Evolutionary conservation across 768 basidiomycete species (phyloP).

Genomic region (Termitomyces sp.): DNA sequence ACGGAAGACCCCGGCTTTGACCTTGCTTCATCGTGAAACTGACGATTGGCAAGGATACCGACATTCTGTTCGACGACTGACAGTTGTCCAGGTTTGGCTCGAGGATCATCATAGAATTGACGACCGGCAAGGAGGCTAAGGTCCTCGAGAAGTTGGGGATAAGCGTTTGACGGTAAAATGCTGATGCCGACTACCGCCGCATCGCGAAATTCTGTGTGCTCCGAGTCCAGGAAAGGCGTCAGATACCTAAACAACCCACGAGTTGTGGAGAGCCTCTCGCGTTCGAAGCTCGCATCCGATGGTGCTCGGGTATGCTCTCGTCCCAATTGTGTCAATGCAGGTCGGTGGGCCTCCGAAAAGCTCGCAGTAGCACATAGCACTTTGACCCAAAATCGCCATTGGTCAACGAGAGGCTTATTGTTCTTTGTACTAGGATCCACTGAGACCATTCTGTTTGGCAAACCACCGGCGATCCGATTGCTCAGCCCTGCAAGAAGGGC

Average conservation of each 20-base stretch:
- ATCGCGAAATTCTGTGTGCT: conserved; percentile 78
- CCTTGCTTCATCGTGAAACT: conserved; percentile 59
- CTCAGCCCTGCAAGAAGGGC: conserved; percentile 70
- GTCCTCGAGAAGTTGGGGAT: conserved; percentile 80
- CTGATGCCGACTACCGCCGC: conserved; percentile 87
- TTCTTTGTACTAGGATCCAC: conserved; percentile 53
- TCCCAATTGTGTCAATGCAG: conserved; percentile 45
- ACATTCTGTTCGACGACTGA: conserved; percentile 30
- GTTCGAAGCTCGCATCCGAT: conserved; percentile 70
- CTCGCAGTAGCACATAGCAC: conserved; percentile 79
- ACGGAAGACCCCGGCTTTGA: conserved; percentile 39
- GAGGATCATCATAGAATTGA: conserved; percentile 77
- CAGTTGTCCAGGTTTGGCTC: conserved; percentile 35
- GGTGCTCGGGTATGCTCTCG: conserved; percentile 66
- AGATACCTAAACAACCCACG: conserved; percentile 80
- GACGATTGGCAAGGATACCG: conserved; percentile 39
- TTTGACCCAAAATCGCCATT: conserved; percentile 84
- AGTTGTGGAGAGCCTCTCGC: conserved; percentile 77
- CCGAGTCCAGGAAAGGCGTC: conserved; percentile 83
- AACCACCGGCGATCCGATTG: conserved; percentile 42
- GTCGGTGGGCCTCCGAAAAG: conserved; percentile 53
- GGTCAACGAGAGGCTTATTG: conserved; percentile 54
- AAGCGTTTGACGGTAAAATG: conserved; percentile 70
- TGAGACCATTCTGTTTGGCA: conserved; percentile 32
- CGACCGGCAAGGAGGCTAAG: conserved; percentile 73